These are phyloP conservation scores for Graphilbum ipis-grandicollis DNA, from an alignment of 2,329 filamentous ascomycete genomes.

Conservation along the genomic window DNA sequence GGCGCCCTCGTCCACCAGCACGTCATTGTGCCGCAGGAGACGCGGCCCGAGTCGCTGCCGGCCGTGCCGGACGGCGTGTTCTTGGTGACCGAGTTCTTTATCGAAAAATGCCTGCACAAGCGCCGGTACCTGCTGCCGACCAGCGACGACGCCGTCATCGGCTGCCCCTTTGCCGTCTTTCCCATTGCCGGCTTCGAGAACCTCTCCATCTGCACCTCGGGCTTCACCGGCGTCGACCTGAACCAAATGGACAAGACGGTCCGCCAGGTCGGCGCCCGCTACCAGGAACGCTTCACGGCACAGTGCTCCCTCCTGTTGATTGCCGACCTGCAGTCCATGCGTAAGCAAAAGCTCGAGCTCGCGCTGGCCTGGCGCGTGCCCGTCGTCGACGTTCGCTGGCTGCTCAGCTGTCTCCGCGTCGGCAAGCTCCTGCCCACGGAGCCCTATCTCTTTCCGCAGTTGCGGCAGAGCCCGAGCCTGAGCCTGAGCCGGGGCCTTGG, in stretches of 20 bases:
- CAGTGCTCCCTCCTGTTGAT: constrained; percentile 66
- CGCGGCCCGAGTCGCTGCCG: constrained; percentile 27
- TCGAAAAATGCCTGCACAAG: constrained; percentile 72
- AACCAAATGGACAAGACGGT: constrained; percentile 69
- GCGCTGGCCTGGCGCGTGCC: constrained; percentile 62
- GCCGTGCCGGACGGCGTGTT: constrained; percentile 21
- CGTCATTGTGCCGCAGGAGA: constrained; percentile 36
- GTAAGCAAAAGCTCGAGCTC: constrained; percentile 61
- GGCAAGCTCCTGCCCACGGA: constrained; percentile 29
- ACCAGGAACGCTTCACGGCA: constrained; percentile 59
- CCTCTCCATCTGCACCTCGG: constrained; percentile 64
- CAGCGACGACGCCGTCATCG: constrained; percentile 49
- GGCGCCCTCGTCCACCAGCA: constrained; percentile 22
- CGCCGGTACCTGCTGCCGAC: constrained; percentile 54
- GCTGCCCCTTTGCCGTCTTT: constrained; percentile 56
- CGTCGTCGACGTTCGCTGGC: constrained; percentile 66
- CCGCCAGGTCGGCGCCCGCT: constrained; percentile 59
- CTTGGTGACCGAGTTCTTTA: constrained; percentile 76
- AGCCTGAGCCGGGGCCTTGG: constrained; percentile 1
- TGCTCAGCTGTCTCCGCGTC: constrained; percentile 61
- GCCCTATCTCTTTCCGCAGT: constrained; percentile 28
- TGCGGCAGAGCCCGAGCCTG: constrained; percentile 17
- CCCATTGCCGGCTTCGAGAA: constrained; percentile 51
- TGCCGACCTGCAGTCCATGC: constrained; percentile 36
- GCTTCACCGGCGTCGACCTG: constrained; percentile 69